Evolutionary conservation across 768 basidiomycete genomes (phyloP).

Genomic region (Mrakia gelida): DNA sequence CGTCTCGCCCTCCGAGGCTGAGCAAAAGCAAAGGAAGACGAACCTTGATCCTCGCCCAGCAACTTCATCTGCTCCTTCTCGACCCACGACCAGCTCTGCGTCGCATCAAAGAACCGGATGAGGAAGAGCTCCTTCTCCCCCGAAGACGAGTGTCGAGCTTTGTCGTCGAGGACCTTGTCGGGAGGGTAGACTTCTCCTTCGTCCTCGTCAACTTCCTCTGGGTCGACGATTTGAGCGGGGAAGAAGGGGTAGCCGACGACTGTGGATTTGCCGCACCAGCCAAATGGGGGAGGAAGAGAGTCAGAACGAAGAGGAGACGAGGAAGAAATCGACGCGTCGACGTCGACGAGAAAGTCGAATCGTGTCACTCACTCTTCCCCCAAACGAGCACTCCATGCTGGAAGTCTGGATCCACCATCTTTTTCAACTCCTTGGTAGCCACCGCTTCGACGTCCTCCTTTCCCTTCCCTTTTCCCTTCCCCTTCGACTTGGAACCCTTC

Average conservation of each 20-base stretch:
- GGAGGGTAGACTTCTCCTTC: constrained; percentile 58
- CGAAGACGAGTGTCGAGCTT: background rate
- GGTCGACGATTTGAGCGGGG: constrained; percentile 65
- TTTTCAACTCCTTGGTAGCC: background rate
- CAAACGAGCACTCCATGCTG: constrained; percentile 57
- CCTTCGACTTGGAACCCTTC: background rate
- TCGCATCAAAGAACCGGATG: background rate
- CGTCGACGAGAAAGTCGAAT: constrained; percentile 24
- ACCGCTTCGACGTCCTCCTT: background rate
- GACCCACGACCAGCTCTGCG: background rate
- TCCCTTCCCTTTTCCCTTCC: background rate
- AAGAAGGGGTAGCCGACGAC: constrained; percentile 70
- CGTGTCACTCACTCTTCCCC: constrained; percentile 60
- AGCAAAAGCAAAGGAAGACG: background rate
- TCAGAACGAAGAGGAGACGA: too few relatives aligned
- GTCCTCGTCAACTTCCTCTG: constrained; percentile 47
- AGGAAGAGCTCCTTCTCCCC: background rate
- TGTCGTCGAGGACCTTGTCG: constrained; percentile 35
- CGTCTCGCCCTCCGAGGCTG: background rate
- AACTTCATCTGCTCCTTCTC: background rate
- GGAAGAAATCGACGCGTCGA: background rate
- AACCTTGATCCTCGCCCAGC: background rate
- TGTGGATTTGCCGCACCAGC: constrained; percentile 2
- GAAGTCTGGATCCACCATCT: background rate
- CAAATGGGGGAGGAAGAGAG: background rate